A percentile compares a stretch with the other conserved stretches of the same genome.
These are phyloP conservation scores for Lentinula sp. DNA, from an alignment of 768 basidiomycete genomes.

Conservation along the genomic window DNA sequence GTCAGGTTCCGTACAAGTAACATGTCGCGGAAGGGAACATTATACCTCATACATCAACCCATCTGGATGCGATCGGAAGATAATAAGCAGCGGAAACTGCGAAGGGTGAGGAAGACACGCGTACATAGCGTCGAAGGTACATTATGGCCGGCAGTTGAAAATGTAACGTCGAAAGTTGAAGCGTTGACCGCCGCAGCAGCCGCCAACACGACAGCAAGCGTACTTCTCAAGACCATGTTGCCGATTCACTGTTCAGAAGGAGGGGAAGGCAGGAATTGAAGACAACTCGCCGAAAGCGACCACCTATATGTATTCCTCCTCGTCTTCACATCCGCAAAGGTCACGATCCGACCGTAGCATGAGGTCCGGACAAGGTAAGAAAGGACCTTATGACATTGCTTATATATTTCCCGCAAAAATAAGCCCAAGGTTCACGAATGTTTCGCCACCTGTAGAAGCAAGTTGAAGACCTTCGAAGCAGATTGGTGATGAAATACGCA, in stretches of 20 bases:
- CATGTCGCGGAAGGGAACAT: background rate
- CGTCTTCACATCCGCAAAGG: background rate
- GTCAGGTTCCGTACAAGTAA: background rate
- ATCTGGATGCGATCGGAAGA: constrained; percentile 20
- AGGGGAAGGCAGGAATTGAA: background rate
- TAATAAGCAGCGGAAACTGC: no score
- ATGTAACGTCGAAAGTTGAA: background rate
- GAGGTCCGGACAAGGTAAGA: background rate
- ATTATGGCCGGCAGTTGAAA: background rate
- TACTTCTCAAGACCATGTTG: background rate
- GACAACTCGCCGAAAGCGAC: background rate
- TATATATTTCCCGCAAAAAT: background rate
- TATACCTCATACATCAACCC: constrained; percentile 58
- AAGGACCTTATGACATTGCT: background rate
- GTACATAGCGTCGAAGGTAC: background rate
- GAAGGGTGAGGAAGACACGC: background rate
- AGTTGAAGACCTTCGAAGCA: no score
- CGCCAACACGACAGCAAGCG: background rate
- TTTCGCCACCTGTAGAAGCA: no score
- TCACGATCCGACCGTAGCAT: background rate
- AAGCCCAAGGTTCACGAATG: no score
- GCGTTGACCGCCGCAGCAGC: background rate
- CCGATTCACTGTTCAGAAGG: background rate
- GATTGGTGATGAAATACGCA: no score
- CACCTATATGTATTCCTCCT: background rate